phyloP scores from a whole-genome alignment of 495 filamentous ascomycete species.

The Penicillium robsamsonii region DNA sequence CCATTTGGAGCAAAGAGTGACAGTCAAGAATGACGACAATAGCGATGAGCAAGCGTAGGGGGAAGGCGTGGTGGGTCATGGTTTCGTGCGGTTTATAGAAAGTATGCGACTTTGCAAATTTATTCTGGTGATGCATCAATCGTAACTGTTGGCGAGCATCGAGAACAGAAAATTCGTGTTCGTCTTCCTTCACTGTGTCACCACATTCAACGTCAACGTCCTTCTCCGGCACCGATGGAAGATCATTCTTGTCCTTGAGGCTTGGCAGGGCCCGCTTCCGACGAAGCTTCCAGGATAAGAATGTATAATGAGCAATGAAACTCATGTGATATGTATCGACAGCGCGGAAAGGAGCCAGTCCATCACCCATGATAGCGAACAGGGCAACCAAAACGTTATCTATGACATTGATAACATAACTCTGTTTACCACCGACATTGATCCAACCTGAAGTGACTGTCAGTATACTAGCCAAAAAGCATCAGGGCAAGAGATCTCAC shows the following conservation, averaged over 20 bases:
- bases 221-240: conserved; percentile 51
- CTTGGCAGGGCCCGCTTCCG: conserved; percentile 58
- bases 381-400: conserved; percentile 75
- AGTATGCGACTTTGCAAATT: conserved; percentile 72
- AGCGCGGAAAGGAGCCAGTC: conserved; percentile 70
- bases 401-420: conserved; percentile 70
- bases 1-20: conserved; percentile 71
- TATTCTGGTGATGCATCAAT: conserved; percentile 68
- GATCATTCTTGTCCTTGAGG: conserved; percentile 68
- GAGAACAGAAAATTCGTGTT: conserved; percentile 59
- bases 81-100: conserved; percentile 88
- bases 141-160: conserved; percentile 58
- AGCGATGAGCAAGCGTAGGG: conserved; percentile 64
- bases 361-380: conserved; percentile 75
- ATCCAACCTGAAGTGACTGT: conserved; percentile 58
- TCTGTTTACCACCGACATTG: conserved; percentile 68
- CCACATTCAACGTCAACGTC: conserved; percentile 48
- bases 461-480: neutral
- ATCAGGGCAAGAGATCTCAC: conserved; percentile 20
- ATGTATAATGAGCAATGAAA: conserved; percentile 65
- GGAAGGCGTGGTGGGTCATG: conserved; percentile 74
- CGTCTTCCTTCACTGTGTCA: conserved; percentile 36
- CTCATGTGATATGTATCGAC: conserved; percentile 82
- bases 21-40: conserved; percentile 73
- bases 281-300: conserved; percentile 69